These are phyloP conservation scores for Penicillium angulare DNA, from an alignment of 495 filamentous ascomycete species.

Conservation along the genomic window DNA sequence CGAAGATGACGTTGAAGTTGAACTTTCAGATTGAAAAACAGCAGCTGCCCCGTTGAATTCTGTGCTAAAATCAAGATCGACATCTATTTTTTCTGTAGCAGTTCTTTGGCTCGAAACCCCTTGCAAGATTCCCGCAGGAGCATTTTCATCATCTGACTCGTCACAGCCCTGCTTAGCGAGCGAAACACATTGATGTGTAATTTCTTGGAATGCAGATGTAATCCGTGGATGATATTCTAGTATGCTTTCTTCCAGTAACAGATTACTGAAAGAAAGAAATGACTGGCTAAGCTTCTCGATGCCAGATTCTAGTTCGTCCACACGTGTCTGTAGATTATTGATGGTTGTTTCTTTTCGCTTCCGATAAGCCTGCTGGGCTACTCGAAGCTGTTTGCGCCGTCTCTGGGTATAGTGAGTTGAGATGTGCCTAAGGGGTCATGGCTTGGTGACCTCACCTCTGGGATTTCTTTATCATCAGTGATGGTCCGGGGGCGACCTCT, in stretches of 20 bases:
- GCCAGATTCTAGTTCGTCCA: conserved; percentile 61
- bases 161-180: conserved; percentile 33
- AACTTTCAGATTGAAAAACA: neutral
- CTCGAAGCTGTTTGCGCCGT: conserved; percentile 80
- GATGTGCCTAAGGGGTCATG: neutral
- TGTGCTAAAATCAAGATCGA: conserved; percentile 9
- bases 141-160: neutral
- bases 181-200: conserved; percentile 46
- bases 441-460: conserved; percentile 19
- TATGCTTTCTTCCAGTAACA: conserved; percentile 48
- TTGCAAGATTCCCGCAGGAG: neutral
- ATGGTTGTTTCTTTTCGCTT: conserved; percentile 86
- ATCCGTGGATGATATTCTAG: conserved; percentile 35
- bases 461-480: conserved; percentile 22
- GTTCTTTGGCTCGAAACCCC: neutral
- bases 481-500: conserved; percentile 25
- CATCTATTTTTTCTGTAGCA: neutral
- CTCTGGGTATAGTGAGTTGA: conserved; percentile 17
- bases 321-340: conserved; percentile 64
- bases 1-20: neutral
- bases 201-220: conserved; percentile 41
- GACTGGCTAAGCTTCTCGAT: conserved; percentile 75
- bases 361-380: conserved; percentile 83
- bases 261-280: conserved; percentile 70
- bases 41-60: conserved; percentile 6